Evolutionary conservation across 768 basidiomycete species (phyloP).

Genomic region (Hygrophoropsis aurantiaca): DNA sequence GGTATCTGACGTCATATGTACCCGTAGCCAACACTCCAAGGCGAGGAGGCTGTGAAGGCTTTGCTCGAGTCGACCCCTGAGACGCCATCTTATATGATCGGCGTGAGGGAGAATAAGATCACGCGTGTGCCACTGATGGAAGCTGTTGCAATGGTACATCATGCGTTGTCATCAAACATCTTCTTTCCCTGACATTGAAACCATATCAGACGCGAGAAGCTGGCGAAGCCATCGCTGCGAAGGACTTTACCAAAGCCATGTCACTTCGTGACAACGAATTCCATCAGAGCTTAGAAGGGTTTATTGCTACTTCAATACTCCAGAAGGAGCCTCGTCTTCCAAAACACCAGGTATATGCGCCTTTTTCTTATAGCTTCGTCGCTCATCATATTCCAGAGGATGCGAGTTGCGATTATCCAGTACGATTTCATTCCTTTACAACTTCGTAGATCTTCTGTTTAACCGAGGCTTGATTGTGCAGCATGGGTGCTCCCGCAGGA

Average conservation of each 20-base stretch:
- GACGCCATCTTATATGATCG: constrained; percentile 97
- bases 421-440: constrained; percentile 35
- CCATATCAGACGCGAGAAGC: constrained; percentile 77
- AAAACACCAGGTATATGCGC: constrained; percentile 38
- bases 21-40: constrained; percentile 91
- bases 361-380: neutral
- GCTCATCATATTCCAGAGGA: constrained; percentile 46
- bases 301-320: constrained; percentile 68
- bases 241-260: constrained; percentile 87
- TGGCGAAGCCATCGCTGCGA: constrained; percentile 73
- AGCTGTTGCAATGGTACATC: constrained; percentile 79
- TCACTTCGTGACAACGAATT: constrained; percentile 91
- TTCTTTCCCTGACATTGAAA: constrained; percentile 6
- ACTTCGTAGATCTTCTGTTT: neutral
- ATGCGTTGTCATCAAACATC: neutral
- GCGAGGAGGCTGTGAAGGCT: constrained; percentile 88
- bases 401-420: constrained; percentile 85
- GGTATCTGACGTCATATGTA: constrained; percentile 1
- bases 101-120: constrained; percentile 93
- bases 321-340: constrained; percentile 56
- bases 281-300: constrained; percentile 82
- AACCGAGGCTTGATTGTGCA: constrained; percentile 27
- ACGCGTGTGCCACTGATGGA: constrained; percentile 89
- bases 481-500: constrained; percentile 95
- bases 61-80: constrained; percentile 83